Conservation (phyloP, 352 stramenopile genomes). For the Pythium coloratum region DNA sequence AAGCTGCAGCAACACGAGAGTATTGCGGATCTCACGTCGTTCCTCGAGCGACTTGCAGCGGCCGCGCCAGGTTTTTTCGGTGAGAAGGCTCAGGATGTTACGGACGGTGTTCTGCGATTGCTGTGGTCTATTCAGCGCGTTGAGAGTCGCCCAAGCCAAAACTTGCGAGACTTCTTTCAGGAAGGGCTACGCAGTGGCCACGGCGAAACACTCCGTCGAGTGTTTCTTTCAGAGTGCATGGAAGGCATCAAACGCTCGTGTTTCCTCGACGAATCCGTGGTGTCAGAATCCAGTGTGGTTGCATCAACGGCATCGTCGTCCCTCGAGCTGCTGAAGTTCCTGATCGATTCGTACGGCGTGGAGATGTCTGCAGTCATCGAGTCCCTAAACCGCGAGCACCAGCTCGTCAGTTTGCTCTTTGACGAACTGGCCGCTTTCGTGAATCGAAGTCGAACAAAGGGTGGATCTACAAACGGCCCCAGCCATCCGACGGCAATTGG, state of each 20-base stretch:
- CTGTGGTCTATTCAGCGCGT: constrained; percentile 86
- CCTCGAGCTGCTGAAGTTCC: constrained; percentile 81
- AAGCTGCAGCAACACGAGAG: constrained; percentile 54
- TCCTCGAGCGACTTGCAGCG: constrained; percentile 75
- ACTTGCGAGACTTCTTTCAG: constrained; percentile 78
- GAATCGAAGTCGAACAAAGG: constrained; percentile 49
- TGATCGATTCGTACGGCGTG: constrained; percentile 83
- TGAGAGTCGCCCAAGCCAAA: constrained; percentile 55
- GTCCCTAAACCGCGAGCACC: constrained; percentile 69
- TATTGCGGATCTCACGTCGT: constrained; percentile 71
- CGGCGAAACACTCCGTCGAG: constrained; percentile 63
- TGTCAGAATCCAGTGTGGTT: constrained; percentile 23
- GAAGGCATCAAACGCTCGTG: constrained; percentile 78
- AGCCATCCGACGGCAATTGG: constrained; percentile 76
- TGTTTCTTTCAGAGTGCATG: constrained; percentile 74
- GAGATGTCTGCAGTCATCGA: constrained; percentile 71
- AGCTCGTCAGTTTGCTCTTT: constrained; percentile 76
- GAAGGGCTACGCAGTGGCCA: constrained; percentile 74
- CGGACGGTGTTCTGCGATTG: constrained; percentile 64
- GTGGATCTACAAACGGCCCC: constrained; percentile 13
- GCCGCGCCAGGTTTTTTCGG: constrained; percentile 72
- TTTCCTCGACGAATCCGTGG: constrained; percentile 33
- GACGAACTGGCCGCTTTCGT: constrained; percentile 86
- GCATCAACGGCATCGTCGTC: constrained; percentile 62
- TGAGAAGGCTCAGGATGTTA: constrained; percentile 61